Evolutionary conservation across 2,329 filamentous ascomycete genomes (phyloP), one percentile per base, ranked within the genome.

Genomic region (Graphiopsis chlorocephala): DNA sequence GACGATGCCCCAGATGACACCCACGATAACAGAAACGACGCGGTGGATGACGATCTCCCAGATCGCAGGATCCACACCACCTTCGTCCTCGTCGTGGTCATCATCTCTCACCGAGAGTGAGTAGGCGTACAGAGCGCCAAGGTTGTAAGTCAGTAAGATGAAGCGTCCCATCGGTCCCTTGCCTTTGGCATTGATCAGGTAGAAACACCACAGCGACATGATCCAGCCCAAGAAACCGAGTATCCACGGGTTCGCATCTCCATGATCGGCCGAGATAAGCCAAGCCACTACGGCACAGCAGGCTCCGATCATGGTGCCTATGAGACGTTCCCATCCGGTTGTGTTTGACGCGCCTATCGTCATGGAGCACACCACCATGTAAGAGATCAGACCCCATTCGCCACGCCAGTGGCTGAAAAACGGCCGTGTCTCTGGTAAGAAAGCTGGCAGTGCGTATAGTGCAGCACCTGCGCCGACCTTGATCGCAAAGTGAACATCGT

Each of bases 341-440:
- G 94, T 97, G 76, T 98, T 99, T 26, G 93, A 92, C 8, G 95
- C 93, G 29, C 95, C 95, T 25, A 97, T 94, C 0, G 94, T 99
- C 93, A 97, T 98, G 42, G 91, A 93, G 75, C 93, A 96, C 26
- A 99, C 95, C 74, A 98, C 88, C 94, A 98, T 98, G 81, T 97
- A 98, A 0, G 93, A 97, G 63, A 99, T 78, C 2, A 99, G 83
- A 25, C 95, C 95, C 95, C 95, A 99, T 82, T 99, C 95, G 31
- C 94, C 94, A 75, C 94, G 85, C 92, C 93, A 98, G 72, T 90
- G 89, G 61, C 88, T 84, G 75, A 97, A 99, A 23, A 90, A 84
- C 0, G 91, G 90, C 61, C 93, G 84, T 2, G 93, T 96, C 10
- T 84, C 80, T 0, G 88, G 85, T 35, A 97, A 85, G 73, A 97